A percentile compares a stretch with the other conserved stretches of the same genome.
Evolutionary conservation across 768 basidiomycete genomes (phyloP).

Genomic region (Lactifluus rugatus): DNA sequence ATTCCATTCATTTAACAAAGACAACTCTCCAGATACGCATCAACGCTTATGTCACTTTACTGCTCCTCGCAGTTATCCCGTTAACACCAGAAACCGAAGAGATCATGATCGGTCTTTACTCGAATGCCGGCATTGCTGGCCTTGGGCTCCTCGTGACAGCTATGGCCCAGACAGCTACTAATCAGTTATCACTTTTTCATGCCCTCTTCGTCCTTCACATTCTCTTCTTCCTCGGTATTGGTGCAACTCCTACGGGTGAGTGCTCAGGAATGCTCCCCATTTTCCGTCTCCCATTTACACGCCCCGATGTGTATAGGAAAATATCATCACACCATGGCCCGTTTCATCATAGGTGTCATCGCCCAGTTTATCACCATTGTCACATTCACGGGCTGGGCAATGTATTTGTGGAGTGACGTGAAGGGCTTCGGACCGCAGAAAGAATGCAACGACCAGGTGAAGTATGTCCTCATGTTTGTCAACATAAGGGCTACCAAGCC

Average conservation of each 20-base stretch:
- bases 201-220: constrained; percentile 11
- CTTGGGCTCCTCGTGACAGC: constrained; percentile 13
- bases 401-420: constrained; percentile 2
- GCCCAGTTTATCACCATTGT: background rate
- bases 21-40: constrained; percentile 4
- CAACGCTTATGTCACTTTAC: constrained; percentile 11
- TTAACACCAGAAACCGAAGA: constrained; percentile 1
- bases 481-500: constrained; percentile 1
- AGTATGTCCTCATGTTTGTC: constrained; percentile 9
- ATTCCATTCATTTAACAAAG: background rate
- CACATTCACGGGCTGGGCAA: constrained; percentile 7
- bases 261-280: background rate
- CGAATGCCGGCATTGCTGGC: constrained; percentile 1
- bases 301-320: background rate
- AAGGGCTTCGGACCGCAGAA: background rate
- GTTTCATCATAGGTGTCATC: constrained; percentile 3
- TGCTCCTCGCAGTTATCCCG: constrained; percentile 5
- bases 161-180: background rate
- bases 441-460: background rate
- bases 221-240: constrained; percentile 11
- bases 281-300: background rate
- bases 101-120: background rate
- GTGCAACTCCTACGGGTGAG: constrained; percentile 5
- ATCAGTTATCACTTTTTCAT: constrained; percentile 2
- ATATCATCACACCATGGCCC: constrained; percentile 7